Evolutionary conservation across 1,284 basidiomycete genomes (phyloP).

Genomic region (Cutaneotrichosporon sp.): DNA sequence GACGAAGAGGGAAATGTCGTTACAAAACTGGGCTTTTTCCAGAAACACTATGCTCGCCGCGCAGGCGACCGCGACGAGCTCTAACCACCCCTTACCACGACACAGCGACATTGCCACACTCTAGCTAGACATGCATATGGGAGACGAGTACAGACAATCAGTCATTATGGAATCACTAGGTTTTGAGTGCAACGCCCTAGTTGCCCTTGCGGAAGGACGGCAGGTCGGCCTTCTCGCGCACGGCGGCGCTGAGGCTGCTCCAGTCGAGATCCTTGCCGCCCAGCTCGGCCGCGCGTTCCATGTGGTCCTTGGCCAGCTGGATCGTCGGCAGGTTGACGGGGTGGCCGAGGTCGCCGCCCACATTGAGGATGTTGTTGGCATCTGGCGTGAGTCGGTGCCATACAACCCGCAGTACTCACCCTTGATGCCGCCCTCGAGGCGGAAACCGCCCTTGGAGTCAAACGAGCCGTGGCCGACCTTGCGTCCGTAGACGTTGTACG

Average conservation of each 20-base stretch:
- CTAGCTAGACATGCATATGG: too few species aligned
- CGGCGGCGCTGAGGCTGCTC: conserved; percentile 19
- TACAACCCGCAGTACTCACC: conserved; percentile 17
- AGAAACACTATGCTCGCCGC: conserved; percentile 25
- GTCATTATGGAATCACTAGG: too few species aligned
- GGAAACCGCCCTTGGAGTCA: conserved; percentile 27
- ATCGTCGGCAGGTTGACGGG: conserved; percentile 26
- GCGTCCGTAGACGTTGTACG: conserved; percentile 36
- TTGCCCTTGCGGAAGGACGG: conserved; percentile 14
- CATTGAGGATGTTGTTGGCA: conserved; percentile 15
- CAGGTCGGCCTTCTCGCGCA: conserved; percentile 24
- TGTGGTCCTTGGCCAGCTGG: conserved; percentile 24
- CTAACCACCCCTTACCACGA: not conserved
- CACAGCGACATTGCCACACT: too few species aligned
- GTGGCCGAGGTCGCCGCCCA: conserved; percentile 24
- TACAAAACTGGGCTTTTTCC: conserved; percentile 42
- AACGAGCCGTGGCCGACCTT: conserved; percentile 36
- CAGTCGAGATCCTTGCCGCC: conserved; percentile 27
- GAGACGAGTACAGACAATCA: too few species aligned
- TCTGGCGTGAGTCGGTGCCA: conserved; percentile 10
- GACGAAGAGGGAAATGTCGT: conserved; percentile 14
- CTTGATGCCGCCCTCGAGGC: conserved; percentile 35
- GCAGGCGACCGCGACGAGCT: conserved; percentile 1
- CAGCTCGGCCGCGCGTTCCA: conserved; percentile 26
- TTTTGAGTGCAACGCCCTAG: not conserved